These are phyloP conservation scores for Cutaneotrichosporon dermatis DNA, from an alignment of 1,284 basidiomycete species.

Conservation along the genomic window DNA sequence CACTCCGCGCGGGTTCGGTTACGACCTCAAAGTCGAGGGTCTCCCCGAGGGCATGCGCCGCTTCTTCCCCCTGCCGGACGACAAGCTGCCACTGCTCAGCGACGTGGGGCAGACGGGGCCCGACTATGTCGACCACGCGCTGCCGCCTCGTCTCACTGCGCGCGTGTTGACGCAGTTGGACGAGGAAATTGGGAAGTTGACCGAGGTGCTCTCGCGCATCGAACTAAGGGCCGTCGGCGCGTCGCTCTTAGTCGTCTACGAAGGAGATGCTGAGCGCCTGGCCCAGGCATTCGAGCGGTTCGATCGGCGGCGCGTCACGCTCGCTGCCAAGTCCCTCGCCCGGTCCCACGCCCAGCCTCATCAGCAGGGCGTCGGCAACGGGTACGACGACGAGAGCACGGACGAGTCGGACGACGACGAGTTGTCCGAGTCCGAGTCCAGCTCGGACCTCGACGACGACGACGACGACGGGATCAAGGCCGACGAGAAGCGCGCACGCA, in stretches of 20 bases:
- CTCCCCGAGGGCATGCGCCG: constrained; percentile 68
- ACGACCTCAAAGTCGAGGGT: constrained; percentile 62
- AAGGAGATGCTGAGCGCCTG: constrained; percentile 59
- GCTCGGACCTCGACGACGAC: constrained; percentile 37
- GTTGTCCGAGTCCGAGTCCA: constrained; percentile 38
- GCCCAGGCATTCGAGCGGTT: constrained; percentile 49
- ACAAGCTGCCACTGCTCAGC: constrained; percentile 10
- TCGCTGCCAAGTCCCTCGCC: constrained; percentile 7
- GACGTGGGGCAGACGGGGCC: background rate
- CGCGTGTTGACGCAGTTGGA: constrained; percentile 55
- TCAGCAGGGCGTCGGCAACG: too few relatives aligned
- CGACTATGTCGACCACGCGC: constrained; percentile 43
- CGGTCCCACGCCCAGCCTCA: too few relatives aligned
- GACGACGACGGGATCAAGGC: constrained; percentile 24
- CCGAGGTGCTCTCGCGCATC: constrained; percentile 54
- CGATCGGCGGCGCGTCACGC: constrained; percentile 39
- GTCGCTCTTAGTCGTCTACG: constrained; percentile 78
- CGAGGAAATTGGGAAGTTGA: constrained; percentile 57
- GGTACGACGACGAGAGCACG: constrained; percentile 12
- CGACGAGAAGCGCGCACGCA: constrained; percentile 43
- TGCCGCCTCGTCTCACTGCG: constrained; percentile 58
- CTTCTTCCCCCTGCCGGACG: constrained; percentile 64
- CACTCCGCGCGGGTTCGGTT: constrained; percentile 76
- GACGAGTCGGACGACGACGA: constrained; percentile 41
- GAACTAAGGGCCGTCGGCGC: constrained; percentile 78